phyloP scores from a whole-genome alignment of 805 yeast genomes.

The Candida corydali region DNA sequence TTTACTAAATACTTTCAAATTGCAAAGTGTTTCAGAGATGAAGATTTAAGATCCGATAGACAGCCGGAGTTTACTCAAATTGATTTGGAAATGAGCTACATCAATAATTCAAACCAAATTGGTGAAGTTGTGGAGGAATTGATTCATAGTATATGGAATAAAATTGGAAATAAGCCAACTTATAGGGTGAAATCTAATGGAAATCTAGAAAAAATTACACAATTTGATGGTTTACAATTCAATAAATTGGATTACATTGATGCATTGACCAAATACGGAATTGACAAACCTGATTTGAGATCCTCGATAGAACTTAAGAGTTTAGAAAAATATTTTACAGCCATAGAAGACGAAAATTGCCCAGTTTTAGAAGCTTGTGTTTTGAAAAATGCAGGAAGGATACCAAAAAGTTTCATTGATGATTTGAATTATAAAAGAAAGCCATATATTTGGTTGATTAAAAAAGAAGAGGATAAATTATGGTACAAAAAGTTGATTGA shows the following conservation, averaged over 20 bases:
- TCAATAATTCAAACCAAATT: constrained; percentile 61
- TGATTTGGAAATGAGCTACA: constrained; percentile 92
- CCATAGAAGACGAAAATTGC: constrained; percentile 37
- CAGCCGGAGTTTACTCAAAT: constrained; percentile 98
- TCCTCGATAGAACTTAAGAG: constrained; percentile 49
- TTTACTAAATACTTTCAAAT: constrained; percentile 81
- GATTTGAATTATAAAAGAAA: constrained; percentile 48
- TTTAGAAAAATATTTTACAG: constrained; percentile 38
- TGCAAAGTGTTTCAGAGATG: constrained; percentile 94
- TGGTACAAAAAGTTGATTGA: constrained; percentile 42
- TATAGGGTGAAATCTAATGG: constrained; percentile 32
- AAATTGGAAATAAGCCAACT: constrained; percentile 36
- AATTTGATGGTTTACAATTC: constrained; percentile 12
- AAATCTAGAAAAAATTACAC: constrained; percentile 20
- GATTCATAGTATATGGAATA: constrained; percentile 53
- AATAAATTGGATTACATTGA: constrained; percentile 57
- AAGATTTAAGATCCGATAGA: constrained; percentile 88
- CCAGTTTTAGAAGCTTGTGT: constrained; percentile 75
- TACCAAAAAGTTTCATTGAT: constrained; percentile 39
- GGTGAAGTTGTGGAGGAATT: constrained; percentile 57
- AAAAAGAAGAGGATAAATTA: constrained; percentile 30
- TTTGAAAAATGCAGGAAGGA: constrained; percentile 44
- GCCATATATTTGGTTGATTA: constrained; percentile 55
- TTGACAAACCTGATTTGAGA: constrained; percentile 92
- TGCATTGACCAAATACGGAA: constrained; percentile 73